A percentile compares a stretch with the other conserved stretches of the same genome.
These are phyloP conservation scores for Symmetrospora coprosmae DNA, from an alignment of 768 basidiomycete genomes.

Conservation along the genomic window DNA sequence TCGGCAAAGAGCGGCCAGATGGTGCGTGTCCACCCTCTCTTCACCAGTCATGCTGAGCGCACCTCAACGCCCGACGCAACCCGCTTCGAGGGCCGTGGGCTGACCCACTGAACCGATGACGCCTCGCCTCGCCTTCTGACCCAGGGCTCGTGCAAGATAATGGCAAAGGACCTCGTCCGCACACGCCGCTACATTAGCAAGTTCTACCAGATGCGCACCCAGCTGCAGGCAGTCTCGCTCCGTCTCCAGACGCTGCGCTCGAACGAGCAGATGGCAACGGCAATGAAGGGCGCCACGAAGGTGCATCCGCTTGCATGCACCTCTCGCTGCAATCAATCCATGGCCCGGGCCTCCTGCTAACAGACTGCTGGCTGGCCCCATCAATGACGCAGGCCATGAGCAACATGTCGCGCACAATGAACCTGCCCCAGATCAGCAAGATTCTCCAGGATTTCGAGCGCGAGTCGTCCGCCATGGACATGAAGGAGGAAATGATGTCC, in stretches of 20 bases:
- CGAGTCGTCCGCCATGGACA: constrained; percentile 96
- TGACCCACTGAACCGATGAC: too few relatives aligned
- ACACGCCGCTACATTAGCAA: constrained; percentile 91
- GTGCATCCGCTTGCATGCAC: constrained; percentile 43
- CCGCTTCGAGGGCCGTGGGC: too few relatives aligned
- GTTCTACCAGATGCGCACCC: constrained; percentile 97
- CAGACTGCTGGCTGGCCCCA: neutral
- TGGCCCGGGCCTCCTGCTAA: neutral
- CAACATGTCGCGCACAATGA: constrained; percentile 89
- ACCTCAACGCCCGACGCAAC: neutral
- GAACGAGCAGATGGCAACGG: constrained; percentile 98
- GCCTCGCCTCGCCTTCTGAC: too few relatives aligned
- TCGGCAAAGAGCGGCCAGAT: constrained; percentile 90
- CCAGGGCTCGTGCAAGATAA: constrained; percentile 96
- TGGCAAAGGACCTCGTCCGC: constrained; percentile 96
- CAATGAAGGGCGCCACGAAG: constrained; percentile 93
- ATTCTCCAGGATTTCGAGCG: constrained; percentile 98
- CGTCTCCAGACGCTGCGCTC: constrained; percentile 91
- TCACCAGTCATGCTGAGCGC: neutral
- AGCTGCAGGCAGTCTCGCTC: constrained; percentile 85
- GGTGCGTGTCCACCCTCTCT: constrained; percentile 41
- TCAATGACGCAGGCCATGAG: constrained; percentile 80
- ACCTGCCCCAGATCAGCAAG: constrained; percentile 81
- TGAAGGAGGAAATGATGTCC: constrained; percentile 99
- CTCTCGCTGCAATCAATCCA: too few relatives aligned